These are phyloP conservation scores for Trypethelium eluteriae DNA, from an alignment of 495 filamentous ascomycete genomes.

Conservation along the genomic window DNA sequence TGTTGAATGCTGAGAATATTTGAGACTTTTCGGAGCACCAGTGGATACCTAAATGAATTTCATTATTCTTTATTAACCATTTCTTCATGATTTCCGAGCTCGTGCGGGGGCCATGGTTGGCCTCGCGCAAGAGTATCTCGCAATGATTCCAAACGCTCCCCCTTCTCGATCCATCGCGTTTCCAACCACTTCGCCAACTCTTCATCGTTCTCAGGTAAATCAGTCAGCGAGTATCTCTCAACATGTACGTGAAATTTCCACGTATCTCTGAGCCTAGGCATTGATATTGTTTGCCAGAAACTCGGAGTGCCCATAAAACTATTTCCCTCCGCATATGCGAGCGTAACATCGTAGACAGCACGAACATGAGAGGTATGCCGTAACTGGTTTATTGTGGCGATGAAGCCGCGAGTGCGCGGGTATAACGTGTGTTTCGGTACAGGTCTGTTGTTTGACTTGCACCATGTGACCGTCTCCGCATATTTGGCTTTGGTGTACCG, in stretches of 20 bases:
- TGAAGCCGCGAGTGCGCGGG: conserved; percentile 50
- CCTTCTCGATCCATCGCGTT: conserved; percentile 48
- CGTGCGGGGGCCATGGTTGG: background rate
- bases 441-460: conserved; percentile 39
- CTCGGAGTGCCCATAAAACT: conserved; percentile 43
- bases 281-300: conserved; percentile 46
- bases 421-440: conserved; percentile 49
- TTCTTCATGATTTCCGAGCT: background rate
- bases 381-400: conserved; percentile 48
- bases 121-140: conserved; percentile 16
- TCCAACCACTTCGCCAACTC: conserved; percentile 48
- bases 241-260: conserved; percentile 47
- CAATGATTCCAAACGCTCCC: conserved; percentile 41
- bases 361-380: conserved; percentile 46
- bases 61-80: background rate
- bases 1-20: background rate
- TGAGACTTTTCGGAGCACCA: background rate
- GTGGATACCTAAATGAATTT: background rate
- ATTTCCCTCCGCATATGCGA: conserved; percentile 45
- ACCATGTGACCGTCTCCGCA: conserved; percentile 43
- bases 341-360: conserved; percentile 52
- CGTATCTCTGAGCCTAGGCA: conserved; percentile 34
- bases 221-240: conserved; percentile 40
- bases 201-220: conserved; percentile 40
- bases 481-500: conserved; percentile 48